Conservation (phyloP, 2,329 filamentous ascomycete species). For the Aspergillus jensenii region DNA sequence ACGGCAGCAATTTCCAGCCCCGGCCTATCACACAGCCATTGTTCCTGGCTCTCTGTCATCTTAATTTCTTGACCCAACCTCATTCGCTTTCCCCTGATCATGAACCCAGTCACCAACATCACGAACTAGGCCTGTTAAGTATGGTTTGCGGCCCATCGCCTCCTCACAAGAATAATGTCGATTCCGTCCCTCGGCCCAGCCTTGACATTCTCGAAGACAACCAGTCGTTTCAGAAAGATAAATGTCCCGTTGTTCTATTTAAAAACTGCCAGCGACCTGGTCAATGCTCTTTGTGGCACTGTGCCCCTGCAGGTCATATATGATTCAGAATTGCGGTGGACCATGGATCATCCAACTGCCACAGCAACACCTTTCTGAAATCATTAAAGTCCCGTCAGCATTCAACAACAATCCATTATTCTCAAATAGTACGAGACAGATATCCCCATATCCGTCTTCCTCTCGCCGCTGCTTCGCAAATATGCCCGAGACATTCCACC, state of each 20-base stretch:
- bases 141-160: not conserved
- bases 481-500: not conserved
- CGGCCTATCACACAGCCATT: conserved; percentile 11
- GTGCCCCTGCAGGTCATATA: not conserved
- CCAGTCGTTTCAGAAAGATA: not conserved
- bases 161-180: not conserved
- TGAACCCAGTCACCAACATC: not conserved
- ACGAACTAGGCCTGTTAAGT: not conserved
- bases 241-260: not conserved
- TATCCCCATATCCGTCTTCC: not conserved
- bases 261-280: not conserved
- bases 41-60: conserved; percentile 15
- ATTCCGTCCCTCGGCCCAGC: not conserved
- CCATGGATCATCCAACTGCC: not conserved
- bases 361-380: not conserved
- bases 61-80: conserved; percentile 2
- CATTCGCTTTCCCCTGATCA: conserved; percentile 5
- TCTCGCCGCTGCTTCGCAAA: not conserved
- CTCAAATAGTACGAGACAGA: not conserved
- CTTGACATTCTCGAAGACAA: not conserved
- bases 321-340: not conserved
- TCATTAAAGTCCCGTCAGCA: not conserved
- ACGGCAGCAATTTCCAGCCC: conserved; percentile 1
- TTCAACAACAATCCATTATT: not conserved
- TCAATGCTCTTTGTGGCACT: not conserved